Evolutionary conservation across 768 basidiomycete genomes (phyloP).

Genomic region (Tylopilus sp.): DNA sequence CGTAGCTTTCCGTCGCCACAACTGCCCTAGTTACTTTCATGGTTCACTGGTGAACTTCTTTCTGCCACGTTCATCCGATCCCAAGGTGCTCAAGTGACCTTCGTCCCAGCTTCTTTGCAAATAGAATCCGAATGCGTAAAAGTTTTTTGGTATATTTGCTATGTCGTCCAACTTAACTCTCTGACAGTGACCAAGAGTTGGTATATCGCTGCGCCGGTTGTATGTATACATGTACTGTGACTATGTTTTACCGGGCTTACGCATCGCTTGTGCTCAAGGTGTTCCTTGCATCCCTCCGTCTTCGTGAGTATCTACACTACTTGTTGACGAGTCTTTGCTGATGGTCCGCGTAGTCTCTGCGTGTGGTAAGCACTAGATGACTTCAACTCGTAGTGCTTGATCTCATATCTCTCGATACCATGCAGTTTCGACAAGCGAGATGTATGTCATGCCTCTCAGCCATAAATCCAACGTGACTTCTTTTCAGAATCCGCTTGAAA

Average conservation of each 20-base stretch:
- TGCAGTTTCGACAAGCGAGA: slow-evolving; percentile 30
- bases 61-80: background rate
- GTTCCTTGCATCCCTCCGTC: slow-evolving; percentile 32
- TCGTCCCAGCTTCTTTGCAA: slow-evolving; percentile 28
- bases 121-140: slow-evolving; percentile 32
- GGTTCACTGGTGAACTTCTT: slow-evolving; percentile 27
- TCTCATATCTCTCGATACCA: background rate
- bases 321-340: background rate
- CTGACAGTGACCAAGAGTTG: slow-evolving; percentile 30
- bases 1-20: slow-evolving; percentile 31
- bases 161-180: slow-evolving; percentile 6
- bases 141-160: background rate
- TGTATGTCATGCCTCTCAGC: slow-evolving; percentile 15
- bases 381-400: background rate
- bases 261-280: slow-evolving; percentile 6
- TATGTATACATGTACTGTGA: slow-evolving; percentile 1
- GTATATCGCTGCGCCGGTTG: slow-evolving; percentile 30
- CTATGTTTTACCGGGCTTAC: background rate
- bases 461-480: background rate
- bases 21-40: slow-evolving; percentile 30
- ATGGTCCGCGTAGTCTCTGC: slow-evolving; percentile 25
- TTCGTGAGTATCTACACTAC: slow-evolving; percentile 20
- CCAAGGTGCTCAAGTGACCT: background rate
- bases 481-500: slow-evolving; percentile 23
- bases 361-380: slow-evolving; percentile 22